Evolutionary conservation across 306 rosid genomes (phyloP).

Genomic region (Vachellia collinsii): DNA sequence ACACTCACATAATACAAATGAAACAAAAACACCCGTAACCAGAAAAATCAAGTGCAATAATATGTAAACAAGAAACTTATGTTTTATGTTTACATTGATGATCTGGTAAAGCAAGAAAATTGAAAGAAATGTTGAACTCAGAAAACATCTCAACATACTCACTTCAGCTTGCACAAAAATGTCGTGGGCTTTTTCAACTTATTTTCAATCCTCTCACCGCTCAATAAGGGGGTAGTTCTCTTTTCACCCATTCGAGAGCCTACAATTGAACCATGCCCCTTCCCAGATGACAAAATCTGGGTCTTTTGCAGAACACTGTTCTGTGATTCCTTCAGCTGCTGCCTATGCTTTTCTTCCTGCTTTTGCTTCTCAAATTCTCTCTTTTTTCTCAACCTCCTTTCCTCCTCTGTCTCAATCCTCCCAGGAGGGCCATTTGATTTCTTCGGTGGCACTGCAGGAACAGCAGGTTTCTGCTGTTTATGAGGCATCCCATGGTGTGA

Average conservation of each 20-base stretch:
- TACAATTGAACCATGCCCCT: slow-evolving; percentile 79
- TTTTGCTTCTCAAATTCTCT: slow-evolving; percentile 85
- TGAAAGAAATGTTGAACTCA: slow-evolving; percentile 20
- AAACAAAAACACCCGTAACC: slow-evolving; percentile 13
- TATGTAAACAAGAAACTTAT: neutral
- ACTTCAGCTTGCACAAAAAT: slow-evolving; percentile 96
- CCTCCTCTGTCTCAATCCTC: slow-evolving; percentile 86
- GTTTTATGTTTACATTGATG: neutral
- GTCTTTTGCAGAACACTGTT: slow-evolving; percentile 71
- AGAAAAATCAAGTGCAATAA: slow-evolving; percentile 19
- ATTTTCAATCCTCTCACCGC: slow-evolving; percentile 90
- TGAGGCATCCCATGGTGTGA: slow-evolving; percentile 53
- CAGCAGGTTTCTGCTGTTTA: slow-evolving; percentile 69
- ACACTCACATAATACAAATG: slow-evolving; percentile 1
- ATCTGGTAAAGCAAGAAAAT: neutral
- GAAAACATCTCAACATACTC: slow-evolving; percentile 53
- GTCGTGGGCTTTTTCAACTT: slow-evolving; percentile 98
- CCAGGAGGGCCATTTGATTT: slow-evolving; percentile 58
- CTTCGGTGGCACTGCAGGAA: slow-evolving; percentile 50
- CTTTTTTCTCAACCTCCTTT: slow-evolving; percentile 77
- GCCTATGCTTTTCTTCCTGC: slow-evolving; percentile 91
- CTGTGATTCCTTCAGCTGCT: slow-evolving; percentile 87
- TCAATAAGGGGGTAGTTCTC: slow-evolving; percentile 70
- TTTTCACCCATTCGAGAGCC: slow-evolving; percentile 93
- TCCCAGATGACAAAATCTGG: slow-evolving; percentile 71